Conservation (phyloP, 202 grass and related monocot genomes). For the Setaria italica region DNA sequence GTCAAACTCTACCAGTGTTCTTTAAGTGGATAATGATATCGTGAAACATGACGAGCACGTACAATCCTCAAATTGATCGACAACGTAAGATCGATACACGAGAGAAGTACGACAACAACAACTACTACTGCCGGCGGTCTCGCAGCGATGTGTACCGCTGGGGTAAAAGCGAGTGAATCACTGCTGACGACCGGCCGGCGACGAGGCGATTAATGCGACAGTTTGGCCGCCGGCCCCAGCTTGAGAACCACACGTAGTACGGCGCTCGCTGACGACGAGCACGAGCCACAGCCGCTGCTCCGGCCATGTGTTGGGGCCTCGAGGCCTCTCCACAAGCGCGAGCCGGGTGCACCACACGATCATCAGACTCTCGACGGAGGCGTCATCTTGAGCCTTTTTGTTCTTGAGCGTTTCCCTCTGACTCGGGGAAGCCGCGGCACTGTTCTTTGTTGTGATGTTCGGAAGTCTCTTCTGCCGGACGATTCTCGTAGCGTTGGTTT, state of each 20-base stretch:
- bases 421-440: constrained; percentile 28
- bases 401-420: constrained; percentile 39
- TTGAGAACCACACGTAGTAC: constrained; percentile 22
- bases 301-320: background rate
- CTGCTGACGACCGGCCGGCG: background rate
- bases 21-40: background rate
- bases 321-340: background rate
- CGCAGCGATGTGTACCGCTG: background rate
- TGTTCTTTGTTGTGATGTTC: too few species aligned
- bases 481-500: too few species aligned
- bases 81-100: background rate
- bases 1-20: background rate
- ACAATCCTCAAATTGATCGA: background rate
- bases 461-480: too few species aligned
- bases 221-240: constrained; percentile 31
- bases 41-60: background rate
- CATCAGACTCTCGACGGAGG: background rate
- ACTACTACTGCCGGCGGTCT: too few species aligned
- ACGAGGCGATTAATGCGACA: constrained; percentile 35
- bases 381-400: background rate
- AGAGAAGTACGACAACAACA: background rate
- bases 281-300: background rate
- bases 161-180: background rate
- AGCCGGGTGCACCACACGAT: background rate
- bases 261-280: too few species aligned